Conservation (phyloP, 306 rosid species). For the Arachis stenosperma region DNA sequence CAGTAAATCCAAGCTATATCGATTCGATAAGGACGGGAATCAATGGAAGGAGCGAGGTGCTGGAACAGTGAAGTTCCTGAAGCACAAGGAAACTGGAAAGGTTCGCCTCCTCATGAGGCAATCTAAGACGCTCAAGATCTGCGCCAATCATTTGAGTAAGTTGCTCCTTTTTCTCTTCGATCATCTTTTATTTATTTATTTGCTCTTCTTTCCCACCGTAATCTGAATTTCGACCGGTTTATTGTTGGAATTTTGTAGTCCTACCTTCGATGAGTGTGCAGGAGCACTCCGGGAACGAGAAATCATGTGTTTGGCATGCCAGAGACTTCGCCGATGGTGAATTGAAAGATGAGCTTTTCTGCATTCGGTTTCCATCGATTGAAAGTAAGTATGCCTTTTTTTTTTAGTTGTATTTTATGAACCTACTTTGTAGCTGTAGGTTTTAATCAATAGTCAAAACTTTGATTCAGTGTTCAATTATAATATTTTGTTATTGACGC, state of each 20-base stretch:
- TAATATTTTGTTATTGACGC: neutral
- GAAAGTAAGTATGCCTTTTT: conserved; percentile 64
- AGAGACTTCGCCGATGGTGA: conserved; percentile 86
- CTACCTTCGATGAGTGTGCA: conserved; percentile 66
- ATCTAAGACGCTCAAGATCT: conserved; percentile 89
- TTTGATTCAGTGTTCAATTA: neutral
- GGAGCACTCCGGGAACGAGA: conserved; percentile 90
- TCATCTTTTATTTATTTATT: too few relatives aligned
- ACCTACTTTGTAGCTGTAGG: neutral
- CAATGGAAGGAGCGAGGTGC: conserved; percentile 96
- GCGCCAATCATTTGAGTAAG: conserved; percentile 87
- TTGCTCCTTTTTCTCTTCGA: neutral
- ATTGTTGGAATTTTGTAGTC: conserved; percentile 23
- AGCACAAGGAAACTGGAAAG: conserved; percentile 68
- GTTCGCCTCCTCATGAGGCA: conserved; percentile 91
- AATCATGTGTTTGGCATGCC: conserved; percentile 93
- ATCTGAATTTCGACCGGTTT: too few relatives aligned
- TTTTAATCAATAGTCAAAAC: neutral
- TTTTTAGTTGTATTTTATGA: neutral
- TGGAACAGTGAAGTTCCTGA: conserved; percentile 78
- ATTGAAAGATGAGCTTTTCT: conserved; percentile 85
- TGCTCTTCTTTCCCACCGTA: neutral
- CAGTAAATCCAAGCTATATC: conserved; percentile 80
- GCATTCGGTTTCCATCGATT: conserved; percentile 81
- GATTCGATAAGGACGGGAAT: conserved; percentile 85